Evolutionary conservation across 148 eudicot genomes (phyloP), one percentile per base, ranked within the genome.

Genomic region (Chenopodium album): DNA sequence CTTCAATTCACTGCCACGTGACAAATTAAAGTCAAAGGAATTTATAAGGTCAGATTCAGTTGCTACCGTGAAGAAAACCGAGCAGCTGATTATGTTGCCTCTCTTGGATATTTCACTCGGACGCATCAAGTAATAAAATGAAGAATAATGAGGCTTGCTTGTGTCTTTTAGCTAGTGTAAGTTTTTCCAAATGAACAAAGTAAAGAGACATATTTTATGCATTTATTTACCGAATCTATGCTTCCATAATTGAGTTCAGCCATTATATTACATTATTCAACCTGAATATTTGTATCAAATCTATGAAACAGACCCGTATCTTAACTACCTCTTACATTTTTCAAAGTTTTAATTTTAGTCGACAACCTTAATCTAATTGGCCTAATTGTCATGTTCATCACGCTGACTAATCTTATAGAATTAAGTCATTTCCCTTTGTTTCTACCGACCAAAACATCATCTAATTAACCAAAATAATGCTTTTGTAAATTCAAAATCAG

Each of bases 231-330:
- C 84, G 56, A 76, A 81, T 81, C 84, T 52, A 66, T 69, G 75
- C 65, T 65, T 56, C 69, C 66, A 81, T 56, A 44, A 69, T 76
- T 76, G 60, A 69, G 62, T 69, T 59, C 54, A 48, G 4, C 29
- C 34, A 59, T 76, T 26, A 1, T 14, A 69, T 8, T 34, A 14
- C n/a, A 60, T n/a, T 32, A 64, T 32, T 73, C 73, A 66, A 34
- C n/a, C 26, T 56, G 7, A 44, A 71, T 17, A 7, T 17, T 69
- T 76, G 75, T 76, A 76, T 82, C 76, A 76, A 82, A 82, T 46
- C 84, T 59, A 41, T 69, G 76, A 76, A 69, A 82, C 68, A 37
- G 75, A 68, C 20, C 46, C 76, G 75, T 68, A 82, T 82, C 84
- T 76, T 82, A 76, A 81, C 84, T 34, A 26, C 79, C 50, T 1